Base-by-base conservation (phyloP, 164 flowering plant species). In the Santalum album region DNA sequence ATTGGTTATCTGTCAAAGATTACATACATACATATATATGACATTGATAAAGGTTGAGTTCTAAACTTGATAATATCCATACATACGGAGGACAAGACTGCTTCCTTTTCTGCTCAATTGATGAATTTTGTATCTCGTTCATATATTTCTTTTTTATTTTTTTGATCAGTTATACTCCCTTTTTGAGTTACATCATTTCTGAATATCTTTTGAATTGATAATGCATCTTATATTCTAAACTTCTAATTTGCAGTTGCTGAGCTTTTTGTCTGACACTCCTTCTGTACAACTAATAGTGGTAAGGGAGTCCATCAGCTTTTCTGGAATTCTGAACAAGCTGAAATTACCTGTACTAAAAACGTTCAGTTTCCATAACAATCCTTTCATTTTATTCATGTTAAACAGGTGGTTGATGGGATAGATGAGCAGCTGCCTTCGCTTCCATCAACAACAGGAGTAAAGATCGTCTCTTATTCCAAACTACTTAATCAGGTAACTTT, bases 231-330 rank as follows among this genome's bases (percentile, higher is more conserved):
- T 49, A 18, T 42, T 50, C 11, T 62, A 38, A 24, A 14, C 43
- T 34, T 69, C 29, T 40, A 40, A 23, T 48, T 64, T 66, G 81
- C 90, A 90, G 97, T 69, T 90, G 66, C 56, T 90, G 72, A 84
- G 74, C 73, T 84, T 75, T 69, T 71, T 90, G 62, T 69, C 90
- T 45, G 95, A 90, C 65, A 75, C 87, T 62, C 92, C 95, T 43
- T 62, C 86, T 49, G 85, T 83, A 16, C 83, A 80, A 9, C 58
- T 90, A 19, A 64, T 90, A 55, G 97, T 84, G 95, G 97, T 90
- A 84, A 47, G 80, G 12, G 42, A 24, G 14, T 40, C 22, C 16
- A 23, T 26, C 52, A 53, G 29, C n/a, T n/a, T n/a, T 58, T 11
- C 23, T 25, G 51, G 43, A 62, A 51, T 49, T 59, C 19, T 58